Evolutionary conservation across 805 yeast species (phyloP), one percentile per base, ranked within the genome.

Genomic region (Hanseniaspora occidentalis): DNA sequence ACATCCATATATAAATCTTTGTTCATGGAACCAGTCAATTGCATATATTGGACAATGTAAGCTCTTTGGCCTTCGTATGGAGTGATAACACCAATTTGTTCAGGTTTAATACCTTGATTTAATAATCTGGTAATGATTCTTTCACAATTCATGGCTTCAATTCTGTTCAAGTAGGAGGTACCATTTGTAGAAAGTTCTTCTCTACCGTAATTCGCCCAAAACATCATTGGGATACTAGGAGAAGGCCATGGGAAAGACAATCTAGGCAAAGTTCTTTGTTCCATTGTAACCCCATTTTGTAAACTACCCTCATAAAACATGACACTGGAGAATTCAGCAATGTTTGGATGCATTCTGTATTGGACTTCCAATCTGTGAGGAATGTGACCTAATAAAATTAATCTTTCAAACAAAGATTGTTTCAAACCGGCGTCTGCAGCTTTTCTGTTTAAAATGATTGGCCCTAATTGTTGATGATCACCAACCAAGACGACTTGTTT

Each of bases 61-160:
- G 88, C 83, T 45, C 95, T 66, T 62, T 88, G 96, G 25, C 95
- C 96, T 57, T 85, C 95, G 59, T 88, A 88, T 0, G 96, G 96
- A 5, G 96, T 88, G 42, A 88, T 79, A 31, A 88, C 81, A 56
- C 96, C 96, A 54, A 88, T 88, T 56, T 84, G 89, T 19, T 68
- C 69, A 0, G 95, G 89, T 38, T 66, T 58, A 10, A 88, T 73
- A 16, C 95, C 95, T 47, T 82, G 86, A 47, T 69, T 71, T 55
- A 85, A 80, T 38, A 85, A 65, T 45, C 71, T 65, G 0, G 89
- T 76, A 35, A 88, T 76, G 22, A 82, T 66, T 54, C 80, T 77
- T 56, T 84, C 95, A 52, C 85, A 82, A 51, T 79, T 83, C 78
- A 81, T 76, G 1, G 96, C 95, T 60, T 88, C 96, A 26, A 83